These are phyloP conservation scores for Eucalyptus leucophloia DNA, from an alignment of 345 rosid genomes.

Conservation along the genomic window DNA sequence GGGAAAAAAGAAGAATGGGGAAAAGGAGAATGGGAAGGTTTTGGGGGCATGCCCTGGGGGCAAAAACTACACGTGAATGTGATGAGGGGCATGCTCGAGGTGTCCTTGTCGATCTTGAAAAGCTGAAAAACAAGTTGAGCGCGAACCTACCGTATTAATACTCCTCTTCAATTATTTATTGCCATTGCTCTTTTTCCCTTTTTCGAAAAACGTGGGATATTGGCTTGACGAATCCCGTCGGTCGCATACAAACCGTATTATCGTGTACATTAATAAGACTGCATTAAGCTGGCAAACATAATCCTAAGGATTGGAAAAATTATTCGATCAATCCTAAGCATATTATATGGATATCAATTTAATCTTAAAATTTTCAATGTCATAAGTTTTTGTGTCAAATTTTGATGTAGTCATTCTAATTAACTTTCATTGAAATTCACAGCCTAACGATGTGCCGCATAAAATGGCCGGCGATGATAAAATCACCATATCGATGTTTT, in stretches of 20 bases:
- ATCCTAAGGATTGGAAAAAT: not conserved
- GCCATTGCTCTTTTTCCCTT: not conserved
- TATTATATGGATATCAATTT: rapidly evolving
- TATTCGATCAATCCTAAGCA: rapidly evolving
- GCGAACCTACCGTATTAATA: not conserved
- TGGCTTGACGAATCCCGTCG: not conserved
- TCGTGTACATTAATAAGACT: not conserved
- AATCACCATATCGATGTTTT: not conserved
- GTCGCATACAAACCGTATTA: not conserved
- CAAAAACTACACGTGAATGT: not conserved
- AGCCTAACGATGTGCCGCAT: rapidly evolving
- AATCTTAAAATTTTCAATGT: rapidly evolving
- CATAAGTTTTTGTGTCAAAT: rapidly evolving
- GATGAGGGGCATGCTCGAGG: not conserved
- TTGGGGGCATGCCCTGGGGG: not conserved
- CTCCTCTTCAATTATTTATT: not conserved
- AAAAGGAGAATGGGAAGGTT: not conserved
- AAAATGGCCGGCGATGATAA: rapidly evolving
- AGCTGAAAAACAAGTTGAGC: not conserved
- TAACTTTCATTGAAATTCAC: rapidly evolving
- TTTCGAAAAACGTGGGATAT: not conserved
- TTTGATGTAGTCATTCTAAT: rapidly evolving
- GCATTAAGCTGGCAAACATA: rapidly evolving
- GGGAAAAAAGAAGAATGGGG: not conserved
- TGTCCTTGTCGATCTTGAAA: not conserved